phyloP scores from a whole-genome alignment of 2,329 filamentous ascomycete species.

The Curvularia lunata region DNA sequence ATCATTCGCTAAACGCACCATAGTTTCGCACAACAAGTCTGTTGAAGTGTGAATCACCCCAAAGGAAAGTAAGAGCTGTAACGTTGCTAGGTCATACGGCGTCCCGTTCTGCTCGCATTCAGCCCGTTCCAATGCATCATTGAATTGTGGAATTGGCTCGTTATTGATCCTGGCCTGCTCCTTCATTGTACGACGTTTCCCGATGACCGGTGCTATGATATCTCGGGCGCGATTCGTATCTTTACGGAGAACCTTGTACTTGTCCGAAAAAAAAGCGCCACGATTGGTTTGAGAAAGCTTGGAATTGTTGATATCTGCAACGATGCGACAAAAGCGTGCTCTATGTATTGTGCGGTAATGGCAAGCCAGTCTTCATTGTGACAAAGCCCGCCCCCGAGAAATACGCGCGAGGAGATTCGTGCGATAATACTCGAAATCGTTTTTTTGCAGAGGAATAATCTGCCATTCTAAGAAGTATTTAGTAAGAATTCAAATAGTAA shows the following conservation, averaged over 20 bases:
- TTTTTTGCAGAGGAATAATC: not conserved
- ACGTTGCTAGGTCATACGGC: not conserved
- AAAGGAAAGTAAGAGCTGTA: not conserved
- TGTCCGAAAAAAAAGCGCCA: not conserved
- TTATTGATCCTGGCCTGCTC: not conserved
- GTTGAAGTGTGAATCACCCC: constrained; percentile 4
- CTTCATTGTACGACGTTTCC: not conserved
- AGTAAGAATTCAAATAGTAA: not conserved
- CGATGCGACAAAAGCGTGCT: not conserved
- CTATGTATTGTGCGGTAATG: constrained; percentile 43
- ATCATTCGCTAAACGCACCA: not conserved
- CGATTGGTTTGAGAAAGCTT: not conserved
- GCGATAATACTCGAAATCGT: not conserved
- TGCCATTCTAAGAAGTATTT: constrained; percentile 8
- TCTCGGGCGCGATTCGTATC: not conserved
- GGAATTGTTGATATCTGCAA: not conserved
- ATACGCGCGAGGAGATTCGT: constrained; percentile 17
- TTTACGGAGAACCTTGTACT: not conserved
- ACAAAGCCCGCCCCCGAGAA: constrained; percentile 48
- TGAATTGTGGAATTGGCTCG: not conserved
- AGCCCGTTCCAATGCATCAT: constrained; percentile 4
- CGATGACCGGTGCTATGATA: not conserved
- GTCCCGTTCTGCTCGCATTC: not conserved
- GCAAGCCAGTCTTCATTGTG: constrained; percentile 51
- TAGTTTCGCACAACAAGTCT: not conserved